Evolutionary conservation across 208 protist genomes (phyloP).

Genomic region (Wallacemonas sp.): DNA sequence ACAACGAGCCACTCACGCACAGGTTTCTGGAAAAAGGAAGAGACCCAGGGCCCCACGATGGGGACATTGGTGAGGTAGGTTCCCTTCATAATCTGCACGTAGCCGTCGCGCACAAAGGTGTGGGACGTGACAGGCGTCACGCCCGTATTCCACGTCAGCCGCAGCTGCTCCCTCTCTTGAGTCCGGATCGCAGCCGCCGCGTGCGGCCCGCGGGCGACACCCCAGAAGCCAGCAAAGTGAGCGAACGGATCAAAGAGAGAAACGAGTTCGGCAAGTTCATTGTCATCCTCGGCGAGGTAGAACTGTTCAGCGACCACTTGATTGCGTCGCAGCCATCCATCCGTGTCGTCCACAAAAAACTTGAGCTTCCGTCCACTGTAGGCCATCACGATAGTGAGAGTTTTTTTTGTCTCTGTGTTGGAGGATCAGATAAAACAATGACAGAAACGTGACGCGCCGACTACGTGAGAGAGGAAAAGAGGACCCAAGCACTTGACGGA

Average conservation of each 20-base stretch:
- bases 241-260: conserved; percentile 38
- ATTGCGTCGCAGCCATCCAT: conserved; percentile 58
- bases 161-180: conserved; percentile 53
- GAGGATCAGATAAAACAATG: conserved; percentile 2
- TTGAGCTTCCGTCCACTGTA: conserved; percentile 76
- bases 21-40: conserved; percentile 55
- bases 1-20: conserved; percentile 79
- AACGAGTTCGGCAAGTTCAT: conserved; percentile 56
- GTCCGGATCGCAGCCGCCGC: conserved; percentile 51
- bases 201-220: conserved; percentile 55
- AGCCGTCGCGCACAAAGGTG: conserved; percentile 72
- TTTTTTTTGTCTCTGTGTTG: background rate
- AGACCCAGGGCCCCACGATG: conserved; percentile 54
- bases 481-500: no score
- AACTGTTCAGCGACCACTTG: conserved; percentile 51
- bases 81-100: conserved; percentile 61
- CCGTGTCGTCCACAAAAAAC: conserved; percentile 77
- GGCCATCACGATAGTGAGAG: conserved; percentile 75
- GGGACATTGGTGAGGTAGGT: conserved; percentile 36
- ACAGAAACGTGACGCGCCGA: no score
- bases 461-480: no score
- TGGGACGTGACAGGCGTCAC: conserved; percentile 57
- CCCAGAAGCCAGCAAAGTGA: conserved; percentile 83
- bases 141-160: conserved; percentile 63
- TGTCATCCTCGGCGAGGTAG: conserved; percentile 74